These are phyloP conservation scores for Aschersonia sp. DNA, from an alignment of 2,329 filamentous ascomycete species.

Conservation along the genomic window DNA sequence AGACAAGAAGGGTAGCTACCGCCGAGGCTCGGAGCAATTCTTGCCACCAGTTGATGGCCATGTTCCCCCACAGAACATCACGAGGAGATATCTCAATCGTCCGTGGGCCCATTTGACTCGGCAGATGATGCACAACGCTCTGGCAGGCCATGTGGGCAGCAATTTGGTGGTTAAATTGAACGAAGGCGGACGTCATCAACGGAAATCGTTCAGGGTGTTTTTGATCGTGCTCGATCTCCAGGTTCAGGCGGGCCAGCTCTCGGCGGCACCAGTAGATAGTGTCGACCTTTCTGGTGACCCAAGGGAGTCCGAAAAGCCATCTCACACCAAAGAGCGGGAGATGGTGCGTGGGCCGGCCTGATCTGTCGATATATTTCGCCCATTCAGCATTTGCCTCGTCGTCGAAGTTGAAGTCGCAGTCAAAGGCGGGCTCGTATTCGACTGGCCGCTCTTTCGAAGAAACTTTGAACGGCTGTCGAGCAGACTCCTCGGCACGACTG, in stretches of 20 bases:
- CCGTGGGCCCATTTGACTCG: conserved; percentile 84
- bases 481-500: conserved; percentile 28
- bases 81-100: conserved; percentile 86
- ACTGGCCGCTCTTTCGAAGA: conserved; percentile 21
- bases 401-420: conserved; percentile 41
- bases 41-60: conserved; percentile 92
- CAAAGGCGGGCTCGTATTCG: conserved; percentile 50
- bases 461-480: conserved; percentile 35
- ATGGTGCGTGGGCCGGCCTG: conserved; percentile 73
- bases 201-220: conserved; percentile 73
- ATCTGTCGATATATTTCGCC: conserved; percentile 68
- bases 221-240: conserved; percentile 88
- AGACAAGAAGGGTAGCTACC: conserved; percentile 50
- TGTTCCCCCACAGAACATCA: conserved; percentile 93
- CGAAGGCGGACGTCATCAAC: conserved; percentile 89
- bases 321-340: conserved; percentile 45
- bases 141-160: conserved; percentile 98
- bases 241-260: conserved; percentile 73
- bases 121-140: conserved; percentile 76
- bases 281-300: conserved; percentile 82
- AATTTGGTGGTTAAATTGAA: conserved; percentile 96
- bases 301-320: conserved; percentile 68
- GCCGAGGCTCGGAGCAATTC: conserved; percentile 58
- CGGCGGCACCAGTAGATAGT: conserved; percentile 84
- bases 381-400: conserved; percentile 55